phyloP scores from a whole-genome alignment of 257 asterid species.

The Osmanthus fragrans region DNA sequence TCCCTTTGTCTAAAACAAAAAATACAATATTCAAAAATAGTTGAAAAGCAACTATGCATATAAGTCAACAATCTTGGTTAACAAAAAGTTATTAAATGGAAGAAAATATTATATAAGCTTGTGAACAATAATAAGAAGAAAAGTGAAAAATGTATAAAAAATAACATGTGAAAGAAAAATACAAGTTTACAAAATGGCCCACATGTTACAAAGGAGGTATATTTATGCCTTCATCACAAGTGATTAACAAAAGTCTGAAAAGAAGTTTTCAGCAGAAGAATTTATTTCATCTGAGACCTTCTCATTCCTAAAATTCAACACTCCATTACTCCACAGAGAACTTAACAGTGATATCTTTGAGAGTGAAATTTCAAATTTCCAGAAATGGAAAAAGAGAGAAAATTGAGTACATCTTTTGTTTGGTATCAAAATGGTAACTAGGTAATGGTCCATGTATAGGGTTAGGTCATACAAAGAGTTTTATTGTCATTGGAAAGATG shows the following conservation, averaged over 20 bases:
- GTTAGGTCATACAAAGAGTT: constrained; percentile 54
- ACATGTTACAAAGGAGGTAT: constrained; percentile 27
- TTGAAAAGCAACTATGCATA: background rate
- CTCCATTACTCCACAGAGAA: constrained; percentile 51
- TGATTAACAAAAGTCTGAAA: constrained; percentile 49
- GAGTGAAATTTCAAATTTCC: constrained; percentile 51
- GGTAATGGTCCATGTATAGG: constrained; percentile 47
- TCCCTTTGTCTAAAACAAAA: too few relatives aligned
- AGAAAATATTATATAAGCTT: background rate
- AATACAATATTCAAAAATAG: background rate
- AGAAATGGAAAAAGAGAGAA: constrained; percentile 41
- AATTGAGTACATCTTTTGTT: constrained; percentile 45
- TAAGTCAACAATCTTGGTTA: too few relatives aligned
- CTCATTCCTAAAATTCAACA: constrained; percentile 49
- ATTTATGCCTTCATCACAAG: constrained; percentile 36
- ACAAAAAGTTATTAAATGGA: too few relatives aligned
- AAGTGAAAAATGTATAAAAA: background rate
- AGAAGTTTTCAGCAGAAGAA: constrained; percentile 32
- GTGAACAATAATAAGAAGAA: background rate
- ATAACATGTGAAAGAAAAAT: constrained; percentile 24
- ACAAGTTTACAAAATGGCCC: constrained; percentile 37
- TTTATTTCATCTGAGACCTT: constrained; percentile 30
- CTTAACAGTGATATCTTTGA: constrained; percentile 44
- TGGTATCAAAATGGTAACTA: constrained; percentile 44
- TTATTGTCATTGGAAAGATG: constrained; percentile 41